A percentile compares a stretch with the other conserved stretches of the same genome.
Evolutionary conservation across 257 asterid species (phyloP).

Genomic region (Knoxia roxburghii): DNA sequence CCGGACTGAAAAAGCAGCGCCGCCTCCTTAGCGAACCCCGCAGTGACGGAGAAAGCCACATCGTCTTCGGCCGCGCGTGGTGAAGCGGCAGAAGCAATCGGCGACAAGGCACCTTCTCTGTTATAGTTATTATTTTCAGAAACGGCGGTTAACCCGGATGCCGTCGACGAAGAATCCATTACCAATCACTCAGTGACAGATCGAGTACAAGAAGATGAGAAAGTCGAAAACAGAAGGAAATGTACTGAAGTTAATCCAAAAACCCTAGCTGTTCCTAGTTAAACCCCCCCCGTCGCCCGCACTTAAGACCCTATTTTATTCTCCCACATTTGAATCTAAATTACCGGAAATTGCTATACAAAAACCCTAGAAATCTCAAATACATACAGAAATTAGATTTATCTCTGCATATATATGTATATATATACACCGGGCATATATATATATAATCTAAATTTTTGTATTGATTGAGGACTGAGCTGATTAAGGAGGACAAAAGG

Average conservation of each 20-base stretch:
- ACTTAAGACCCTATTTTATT: slow-evolving; percentile 19
- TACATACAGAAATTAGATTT: slow-evolving; percentile 12
- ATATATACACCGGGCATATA: slow-evolving; percentile 10
- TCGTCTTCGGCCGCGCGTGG: slow-evolving; percentile 49
- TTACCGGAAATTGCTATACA: slow-evolving; percentile 20
- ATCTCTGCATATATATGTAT: slow-evolving; percentile 5
- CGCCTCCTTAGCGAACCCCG: slow-evolving; percentile 82
- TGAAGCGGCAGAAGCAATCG: slow-evolving; percentile 22
- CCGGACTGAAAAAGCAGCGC: slow-evolving; percentile 69
- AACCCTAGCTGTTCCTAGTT: slow-evolving; percentile 28
- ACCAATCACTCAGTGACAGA: slow-evolving; percentile 27
- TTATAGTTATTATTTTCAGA: slow-evolving; percentile 18
- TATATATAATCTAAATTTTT: neutral
- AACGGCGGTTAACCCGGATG: neutral
- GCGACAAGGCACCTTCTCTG: slow-evolving; percentile 24
- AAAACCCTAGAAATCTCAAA: slow-evolving; percentile 53
- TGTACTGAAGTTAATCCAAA: slow-evolving; percentile 17
- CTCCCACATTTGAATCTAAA: slow-evolving; percentile 44
- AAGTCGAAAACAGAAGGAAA: neutral
- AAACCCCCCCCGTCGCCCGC: slow-evolving; percentile 30
- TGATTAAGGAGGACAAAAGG: slow-evolving; percentile 33
- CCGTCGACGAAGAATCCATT: slow-evolving; percentile 53
- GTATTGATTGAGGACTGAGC: slow-evolving; percentile 29
- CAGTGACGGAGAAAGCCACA: slow-evolving; percentile 47
- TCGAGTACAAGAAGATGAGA: slow-evolving; percentile 22